phyloP scores from a whole-genome alignment of 225 moss, liverwort and hornwort genomes.

The Neckera pumila region DNA sequence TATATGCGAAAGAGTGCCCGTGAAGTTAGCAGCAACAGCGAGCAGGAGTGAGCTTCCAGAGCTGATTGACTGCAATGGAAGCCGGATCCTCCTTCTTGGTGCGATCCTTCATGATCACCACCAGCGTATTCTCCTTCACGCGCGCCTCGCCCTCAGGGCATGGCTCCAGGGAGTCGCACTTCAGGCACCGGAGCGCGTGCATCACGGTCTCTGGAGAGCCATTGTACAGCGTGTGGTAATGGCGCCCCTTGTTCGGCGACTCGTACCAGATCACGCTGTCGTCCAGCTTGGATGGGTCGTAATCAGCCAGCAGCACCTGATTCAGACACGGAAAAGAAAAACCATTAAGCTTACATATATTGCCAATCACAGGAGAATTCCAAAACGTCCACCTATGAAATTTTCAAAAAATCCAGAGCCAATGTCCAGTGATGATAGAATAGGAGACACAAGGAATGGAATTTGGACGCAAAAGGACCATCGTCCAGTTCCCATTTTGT shows the following conservation, averaged over 20 bases:
- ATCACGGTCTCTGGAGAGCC: constrained; percentile 7
- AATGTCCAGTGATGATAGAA: not conserved
- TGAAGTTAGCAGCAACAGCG: not conserved
- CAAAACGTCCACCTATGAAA: not conserved
- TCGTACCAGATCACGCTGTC: constrained; percentile 26
- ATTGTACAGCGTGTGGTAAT: constrained; percentile 17
- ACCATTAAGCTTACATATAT: not conserved
- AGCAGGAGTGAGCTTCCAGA: constrained; percentile 14
- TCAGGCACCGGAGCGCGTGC: constrained; percentile 33
- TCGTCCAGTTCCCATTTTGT: not conserved
- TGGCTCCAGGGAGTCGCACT: constrained; percentile 22
- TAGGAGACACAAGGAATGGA: not conserved
- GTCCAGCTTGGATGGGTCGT: constrained; percentile 21
- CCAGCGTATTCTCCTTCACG: constrained; percentile 34
- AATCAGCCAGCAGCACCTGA: constrained; percentile 15
- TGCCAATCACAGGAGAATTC: not conserved
- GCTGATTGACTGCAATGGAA: constrained; percentile 11
- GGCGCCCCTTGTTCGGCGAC: constrained; percentile 7
- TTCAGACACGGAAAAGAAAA: not conserved
- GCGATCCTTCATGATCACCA: constrained; percentile 20
- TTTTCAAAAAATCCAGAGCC: not conserved
- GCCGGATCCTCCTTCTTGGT: constrained; percentile 24
- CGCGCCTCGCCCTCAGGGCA: constrained; percentile 20
- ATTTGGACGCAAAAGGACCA: not conserved
- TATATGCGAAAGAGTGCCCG: not conserved